Conservation (phyloP, 352 stramenopile species). For the Phytophthora hibernalis region DNA sequence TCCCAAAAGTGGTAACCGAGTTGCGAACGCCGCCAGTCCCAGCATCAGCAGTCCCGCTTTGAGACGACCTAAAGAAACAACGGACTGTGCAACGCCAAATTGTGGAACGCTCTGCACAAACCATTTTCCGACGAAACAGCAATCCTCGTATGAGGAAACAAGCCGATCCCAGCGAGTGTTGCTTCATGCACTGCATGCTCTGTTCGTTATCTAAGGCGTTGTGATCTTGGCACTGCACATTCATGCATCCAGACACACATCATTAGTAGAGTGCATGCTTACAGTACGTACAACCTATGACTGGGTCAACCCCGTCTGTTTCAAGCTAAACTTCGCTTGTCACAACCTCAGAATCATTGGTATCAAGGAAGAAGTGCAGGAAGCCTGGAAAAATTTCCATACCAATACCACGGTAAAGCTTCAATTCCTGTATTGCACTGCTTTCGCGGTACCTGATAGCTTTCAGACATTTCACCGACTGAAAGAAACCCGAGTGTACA, state of each 20-base stretch:
- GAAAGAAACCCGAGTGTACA: conserved; percentile 42
- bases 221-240: conserved; percentile 32
- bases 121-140: no score
- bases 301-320: conserved; percentile 40
- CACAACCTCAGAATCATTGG: conserved; percentile 19
- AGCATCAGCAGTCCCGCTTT: neutral
- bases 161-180: neutral
- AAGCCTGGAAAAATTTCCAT: conserved; percentile 33
- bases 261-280: conserved; percentile 24
- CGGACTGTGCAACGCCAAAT: no score
- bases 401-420: conserved; percentile 28
- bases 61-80: neutral
- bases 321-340: conserved; percentile 43
- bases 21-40: neutral
- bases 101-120: no score
- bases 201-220: conserved; percentile 23
- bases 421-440: conserved; percentile 37
- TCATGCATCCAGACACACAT: conserved; percentile 18
- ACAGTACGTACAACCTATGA: conserved; percentile 38
- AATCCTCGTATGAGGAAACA: neutral
- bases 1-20: neutral
- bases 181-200: conserved; percentile 6
- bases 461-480: conserved; percentile 43
- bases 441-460: conserved; percentile 39
- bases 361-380: conserved; percentile 13